Percentiles rank a stretch among this genome's conserved stretches.
These are phyloP conservation scores for Didymosphaeria variabile DNA, from an alignment of 2,329 filamentous ascomycete species.

Conservation along the genomic window DNA sequence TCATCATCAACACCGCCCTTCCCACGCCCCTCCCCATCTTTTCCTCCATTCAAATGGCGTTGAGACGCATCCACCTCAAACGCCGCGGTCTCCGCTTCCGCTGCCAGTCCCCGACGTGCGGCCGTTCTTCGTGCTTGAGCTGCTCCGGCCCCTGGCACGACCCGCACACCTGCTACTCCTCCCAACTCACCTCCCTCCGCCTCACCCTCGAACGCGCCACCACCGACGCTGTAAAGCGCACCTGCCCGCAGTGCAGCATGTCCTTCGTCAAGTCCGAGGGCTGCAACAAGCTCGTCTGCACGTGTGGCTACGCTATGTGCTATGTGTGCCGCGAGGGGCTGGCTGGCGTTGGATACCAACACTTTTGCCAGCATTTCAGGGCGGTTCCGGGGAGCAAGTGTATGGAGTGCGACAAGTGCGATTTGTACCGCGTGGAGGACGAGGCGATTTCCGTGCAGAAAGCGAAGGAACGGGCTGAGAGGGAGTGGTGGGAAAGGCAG, in stretches of 20 bases:
- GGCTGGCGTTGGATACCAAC: constrained; percentile 78
- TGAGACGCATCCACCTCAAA: constrained; percentile 74
- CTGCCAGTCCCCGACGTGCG: constrained; percentile 76
- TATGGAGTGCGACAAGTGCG: constrained; percentile 73
- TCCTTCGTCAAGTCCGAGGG: constrained; percentile 92
- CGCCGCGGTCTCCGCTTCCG: constrained; percentile 78
- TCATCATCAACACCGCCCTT: constrained; percentile 31
- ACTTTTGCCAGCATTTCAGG: constrained; percentile 97
- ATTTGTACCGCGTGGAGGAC: constrained; percentile 60
- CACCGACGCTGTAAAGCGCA: constrained; percentile 92
- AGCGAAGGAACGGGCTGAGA: constrained; percentile 55
- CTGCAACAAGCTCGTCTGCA: constrained; percentile 96
- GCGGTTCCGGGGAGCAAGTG: constrained; percentile 80
- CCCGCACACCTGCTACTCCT: constrained; percentile 89
- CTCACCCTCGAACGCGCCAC: constrained; percentile 92
- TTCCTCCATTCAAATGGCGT: constrained; percentile 64
- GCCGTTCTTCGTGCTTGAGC: constrained; percentile 76
- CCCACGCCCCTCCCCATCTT: constrained; percentile 34
- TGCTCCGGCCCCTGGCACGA: constrained; percentile 87
- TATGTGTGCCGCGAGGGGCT: constrained; percentile 82
- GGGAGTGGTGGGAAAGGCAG: constrained; percentile 56
- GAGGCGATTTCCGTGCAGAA: constrained; percentile 53
- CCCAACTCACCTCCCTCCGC: constrained; percentile 74
- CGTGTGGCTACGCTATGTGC: constrained; percentile 97
- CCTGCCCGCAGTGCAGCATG: constrained; percentile 89